Conservation (phyloP, 1,139 yeast genomes). For the Debaryomyces robertsiae region DNA sequence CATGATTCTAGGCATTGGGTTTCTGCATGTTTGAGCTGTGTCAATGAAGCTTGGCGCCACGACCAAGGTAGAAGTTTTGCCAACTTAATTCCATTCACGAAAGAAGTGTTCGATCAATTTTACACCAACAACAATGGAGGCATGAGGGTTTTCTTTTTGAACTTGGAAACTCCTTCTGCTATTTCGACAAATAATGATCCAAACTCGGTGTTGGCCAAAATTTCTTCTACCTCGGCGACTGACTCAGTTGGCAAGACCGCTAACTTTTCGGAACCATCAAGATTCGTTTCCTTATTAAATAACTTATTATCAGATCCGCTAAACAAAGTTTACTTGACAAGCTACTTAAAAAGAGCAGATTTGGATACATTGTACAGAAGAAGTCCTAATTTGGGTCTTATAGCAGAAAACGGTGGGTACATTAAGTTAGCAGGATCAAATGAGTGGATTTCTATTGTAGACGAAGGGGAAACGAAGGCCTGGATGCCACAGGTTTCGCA, state of each 20-base stretch:
- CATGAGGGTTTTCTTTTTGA: constrained; percentile 56
- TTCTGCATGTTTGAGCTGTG: constrained; percentile 52
- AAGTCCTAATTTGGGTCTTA: constrained; percentile 70
- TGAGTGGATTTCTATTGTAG: constrained; percentile 68
- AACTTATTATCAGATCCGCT: constrained; percentile 50
- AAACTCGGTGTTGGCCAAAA: constrained; percentile 8
- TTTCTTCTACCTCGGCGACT: constrained; percentile 13
- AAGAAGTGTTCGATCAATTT: constrained; percentile 37
- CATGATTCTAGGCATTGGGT: constrained; percentile 84
- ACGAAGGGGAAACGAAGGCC: constrained; percentile 47
- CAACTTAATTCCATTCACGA: constrained; percentile 30
- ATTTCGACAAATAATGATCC: constrained; percentile 22
- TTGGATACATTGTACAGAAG: constrained; percentile 71
- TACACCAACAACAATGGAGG: constrained; percentile 36
- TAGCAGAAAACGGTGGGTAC: constrained; percentile 89
- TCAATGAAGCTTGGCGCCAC: constrained; percentile 64
- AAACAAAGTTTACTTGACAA: constrained; percentile 72
- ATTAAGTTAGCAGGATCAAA: constrained; percentile 55
- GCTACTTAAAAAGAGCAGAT: constrained; percentile 62
- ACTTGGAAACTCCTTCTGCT: constrained; percentile 50
- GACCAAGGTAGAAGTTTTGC: constrained; percentile 39
- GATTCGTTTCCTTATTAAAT: constrained; percentile 49
- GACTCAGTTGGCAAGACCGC: constrained; percentile 31
- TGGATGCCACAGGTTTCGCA: constrained; percentile 69
- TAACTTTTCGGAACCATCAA: constrained; percentile 46